A percentile compares a stretch with the other conserved stretches of the same genome.
Evolutionary conservation across 1,139 yeast genomes (phyloP).

Genomic region (Keqinozyma sinolaborantium): DNA sequence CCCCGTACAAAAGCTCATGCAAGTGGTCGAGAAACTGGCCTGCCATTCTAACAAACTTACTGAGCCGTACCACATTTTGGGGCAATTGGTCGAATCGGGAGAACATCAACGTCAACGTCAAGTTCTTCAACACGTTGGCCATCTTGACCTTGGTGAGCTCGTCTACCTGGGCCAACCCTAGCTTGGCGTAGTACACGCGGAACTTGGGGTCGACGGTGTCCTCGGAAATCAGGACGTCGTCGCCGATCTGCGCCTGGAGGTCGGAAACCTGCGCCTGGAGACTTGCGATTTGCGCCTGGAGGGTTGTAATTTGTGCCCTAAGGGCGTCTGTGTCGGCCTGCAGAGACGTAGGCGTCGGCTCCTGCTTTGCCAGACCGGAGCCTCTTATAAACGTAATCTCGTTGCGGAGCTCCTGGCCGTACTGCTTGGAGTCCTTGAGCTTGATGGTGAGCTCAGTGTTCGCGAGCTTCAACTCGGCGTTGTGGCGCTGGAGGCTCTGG

Average conservation of each 20-base stretch:
- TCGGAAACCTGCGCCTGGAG: constrained; percentile 1
- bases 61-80: constrained; percentile 19
- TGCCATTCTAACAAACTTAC: constrained; percentile 21
- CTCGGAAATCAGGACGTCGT: constrained; percentile 5
- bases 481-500: background rate
- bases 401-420: constrained; percentile 15
- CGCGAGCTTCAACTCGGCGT: constrained; percentile 2
- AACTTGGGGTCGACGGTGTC: constrained; percentile 16
- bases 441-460: constrained; percentile 9
- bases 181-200: constrained; percentile 19
- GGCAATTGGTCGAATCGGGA: constrained; percentile 27
- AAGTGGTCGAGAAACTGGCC: constrained; percentile 24
- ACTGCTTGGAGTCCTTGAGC: constrained; percentile 9
- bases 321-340: background rate
- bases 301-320: background rate
- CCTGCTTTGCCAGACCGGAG: constrained; percentile 1
- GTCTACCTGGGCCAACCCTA: constrained; percentile 28
- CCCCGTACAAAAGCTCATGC: constrained; percentile 19
- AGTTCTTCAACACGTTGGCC: constrained; percentile 26
- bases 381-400: constrained; percentile 12
- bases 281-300: background rate
- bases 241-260: constrained; percentile 9
- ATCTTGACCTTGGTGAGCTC: constrained; percentile 20
- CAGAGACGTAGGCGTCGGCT: too few relatives aligned
- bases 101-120: constrained; percentile 30